These are phyloP conservation scores for Lactarius pseudohatsudake DNA, from an alignment of 768 basidiomycete species.

Conservation along the genomic window DNA sequence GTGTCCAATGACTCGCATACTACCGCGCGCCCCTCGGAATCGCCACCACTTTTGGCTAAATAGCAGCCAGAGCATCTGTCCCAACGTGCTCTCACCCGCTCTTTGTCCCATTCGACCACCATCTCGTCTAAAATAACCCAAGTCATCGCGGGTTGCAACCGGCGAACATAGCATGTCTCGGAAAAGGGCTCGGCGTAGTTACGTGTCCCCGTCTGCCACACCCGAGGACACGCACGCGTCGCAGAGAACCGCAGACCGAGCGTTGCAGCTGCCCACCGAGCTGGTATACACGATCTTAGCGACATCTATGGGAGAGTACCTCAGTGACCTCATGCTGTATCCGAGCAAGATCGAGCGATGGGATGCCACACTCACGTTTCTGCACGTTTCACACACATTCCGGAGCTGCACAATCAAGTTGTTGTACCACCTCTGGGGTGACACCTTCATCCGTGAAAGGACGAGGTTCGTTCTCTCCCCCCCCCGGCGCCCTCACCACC, in stretches of 20 bases:
- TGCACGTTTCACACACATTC: conserved; percentile 27
- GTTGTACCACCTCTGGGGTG: conserved; percentile 27
- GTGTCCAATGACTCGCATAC: conserved; percentile 1
- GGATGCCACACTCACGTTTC: conserved; percentile 22
- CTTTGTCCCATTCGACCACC: neutral
- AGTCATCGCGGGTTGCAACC: neutral
- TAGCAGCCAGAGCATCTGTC: neutral
- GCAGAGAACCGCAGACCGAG: neutral
- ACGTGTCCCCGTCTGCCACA: neutral
- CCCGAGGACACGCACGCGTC: neutral
- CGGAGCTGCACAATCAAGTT: conserved; percentile 25
- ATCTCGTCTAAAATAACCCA: neutral
- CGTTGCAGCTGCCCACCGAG: conserved; percentile 21
- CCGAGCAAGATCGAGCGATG: conserved; percentile 16
- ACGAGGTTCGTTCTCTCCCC: conserved; percentile 13
- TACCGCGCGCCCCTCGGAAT: neutral
- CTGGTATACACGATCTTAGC: conserved; percentile 24
- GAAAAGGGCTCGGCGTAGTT: conserved; percentile 11
- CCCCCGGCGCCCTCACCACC: neutral
- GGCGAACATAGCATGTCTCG: conserved; percentile 1
- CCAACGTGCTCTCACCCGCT: neutral
- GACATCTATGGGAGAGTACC: conserved; percentile 21
- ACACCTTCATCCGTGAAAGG: conserved; percentile 26
- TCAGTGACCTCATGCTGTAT: conserved; percentile 22
- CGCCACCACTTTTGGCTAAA: neutral